Evolutionary conservation across 352 stramenopile species (phyloP).

Genomic region (Bremia lactucae): DNA sequence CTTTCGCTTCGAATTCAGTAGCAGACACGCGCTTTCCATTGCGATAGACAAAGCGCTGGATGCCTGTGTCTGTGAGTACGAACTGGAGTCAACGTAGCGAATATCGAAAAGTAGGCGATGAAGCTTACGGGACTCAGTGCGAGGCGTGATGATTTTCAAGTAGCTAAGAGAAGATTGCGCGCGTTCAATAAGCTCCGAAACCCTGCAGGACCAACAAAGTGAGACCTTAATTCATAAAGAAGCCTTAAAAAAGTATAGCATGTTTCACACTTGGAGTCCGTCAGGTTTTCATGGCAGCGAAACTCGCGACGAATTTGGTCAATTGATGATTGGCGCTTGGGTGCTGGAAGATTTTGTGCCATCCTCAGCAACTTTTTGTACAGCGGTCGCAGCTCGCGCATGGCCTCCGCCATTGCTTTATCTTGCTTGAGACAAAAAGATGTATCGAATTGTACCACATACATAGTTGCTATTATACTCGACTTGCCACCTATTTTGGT

Average conservation of each 20-base stretch:
- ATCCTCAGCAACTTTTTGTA: constrained; percentile 82
- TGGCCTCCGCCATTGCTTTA: constrained; percentile 13
- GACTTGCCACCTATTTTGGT: too few relatives aligned
- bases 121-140: constrained; percentile 39
- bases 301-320: constrained; percentile 73
- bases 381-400: constrained; percentile 45
- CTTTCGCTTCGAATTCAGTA: constrained; percentile 26
- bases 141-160: constrained; percentile 80
- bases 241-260: background rate
- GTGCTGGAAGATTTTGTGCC: constrained; percentile 58
- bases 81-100: background rate
- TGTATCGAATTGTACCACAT: constrained; percentile 2
- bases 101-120: background rate
- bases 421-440: background rate
- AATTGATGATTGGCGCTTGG: constrained; percentile 53
- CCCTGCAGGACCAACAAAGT: constrained; percentile 16
- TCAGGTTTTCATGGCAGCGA: constrained; percentile 41
- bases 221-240: constrained; percentile 1
- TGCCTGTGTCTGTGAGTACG: constrained; percentile 31
- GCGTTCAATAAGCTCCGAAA: constrained; percentile 56
- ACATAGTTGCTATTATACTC: too few relatives aligned
- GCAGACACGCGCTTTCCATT: constrained; percentile 63
- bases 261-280: constrained; percentile 41
- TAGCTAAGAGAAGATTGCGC: constrained; percentile 77
- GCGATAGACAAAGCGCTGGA: constrained; percentile 77